phyloP scores from a whole-genome alignment of 2,329 filamentous ascomycete genomes.

The Fusarium sp. region DNA sequence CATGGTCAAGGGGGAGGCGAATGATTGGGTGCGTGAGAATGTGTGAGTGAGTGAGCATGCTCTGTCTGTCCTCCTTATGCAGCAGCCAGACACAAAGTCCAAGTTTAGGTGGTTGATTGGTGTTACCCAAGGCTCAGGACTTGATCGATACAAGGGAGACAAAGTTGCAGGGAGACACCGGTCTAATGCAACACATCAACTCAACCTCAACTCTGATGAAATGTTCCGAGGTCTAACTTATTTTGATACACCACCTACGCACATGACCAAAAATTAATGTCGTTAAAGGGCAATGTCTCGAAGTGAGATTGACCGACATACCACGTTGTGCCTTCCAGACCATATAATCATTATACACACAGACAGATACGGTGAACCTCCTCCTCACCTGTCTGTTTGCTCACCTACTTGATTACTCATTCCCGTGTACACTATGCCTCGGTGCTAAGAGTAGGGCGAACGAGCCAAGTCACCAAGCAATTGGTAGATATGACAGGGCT shows the following conservation, averaged over 20 bases:
- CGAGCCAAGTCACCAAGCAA: conserved; percentile 38
- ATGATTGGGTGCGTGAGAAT: conserved; percentile 26
- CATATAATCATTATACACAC: conserved; percentile 35
- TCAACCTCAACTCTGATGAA: conserved; percentile 28
- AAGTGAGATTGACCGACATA: conserved; percentile 42
- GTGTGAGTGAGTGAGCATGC: conserved; percentile 12
- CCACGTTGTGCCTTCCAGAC: conserved; percentile 13
- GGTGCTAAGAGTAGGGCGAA: conserved; percentile 37
- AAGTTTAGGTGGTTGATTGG: conserved; percentile 14
- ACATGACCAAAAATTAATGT: conserved; percentile 35
- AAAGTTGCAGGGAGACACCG: conserved; percentile 26
- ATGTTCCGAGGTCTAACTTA: conserved; percentile 23
- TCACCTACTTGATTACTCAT: neutral
- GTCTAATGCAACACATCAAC: conserved; percentile 35
- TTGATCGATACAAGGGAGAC: conserved; percentile 34
- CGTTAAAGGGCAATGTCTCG: conserved; percentile 32
- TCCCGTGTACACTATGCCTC: conserved; percentile 5
- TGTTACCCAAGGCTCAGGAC: conserved; percentile 20
- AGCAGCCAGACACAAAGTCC: conserved; percentile 2
- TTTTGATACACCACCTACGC: conserved; percentile 23
- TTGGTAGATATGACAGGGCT: conserved; percentile 35
- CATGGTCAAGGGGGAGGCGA: conserved; percentile 38
- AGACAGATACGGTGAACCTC: conserved; percentile 34
- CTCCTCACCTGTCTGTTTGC: conserved; percentile 1
- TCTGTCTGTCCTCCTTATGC: conserved; percentile 14